Base-by-base conservation (phyloP, 208 protist species). In the Acanthamoeba polyphaga region DNA sequence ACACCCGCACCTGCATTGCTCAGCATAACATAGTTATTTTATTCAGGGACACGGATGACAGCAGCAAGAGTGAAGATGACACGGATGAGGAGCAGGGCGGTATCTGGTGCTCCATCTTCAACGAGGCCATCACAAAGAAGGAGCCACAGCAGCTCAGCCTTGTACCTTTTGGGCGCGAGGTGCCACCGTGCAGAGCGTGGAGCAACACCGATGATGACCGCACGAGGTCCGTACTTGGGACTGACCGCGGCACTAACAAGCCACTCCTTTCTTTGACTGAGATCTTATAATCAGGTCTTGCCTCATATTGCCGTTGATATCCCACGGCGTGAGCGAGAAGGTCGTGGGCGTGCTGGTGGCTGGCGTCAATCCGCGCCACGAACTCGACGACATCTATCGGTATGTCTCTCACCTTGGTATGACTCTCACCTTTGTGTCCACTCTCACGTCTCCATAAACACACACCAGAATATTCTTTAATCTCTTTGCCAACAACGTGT, bases 321-420 rank as follows among this genome's bases (percentile, higher is more conserved):
- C 58, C 5, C 27, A 51, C 46, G 66, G 29, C 12, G 2, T 6
- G 6, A 29, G 4, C 12, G 58, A 46, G 51, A 92, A 76, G 64
- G 58, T 92, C 2, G 58, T 92, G 1, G 87, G 87, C 27, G 19
- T 92, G 12, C 19, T 92, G 24, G 66, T 92, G 1, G 87, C 87
- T 13, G 87, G 87, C 46, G 87, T 92, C 29, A 92, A 92, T 27
- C 87, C 87, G 24, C 38, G 46, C 10, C 60, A 76, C 43, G 62
- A 70, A 8, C 66, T 92, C 9, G 60, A 92, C 62, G 87, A 70
- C 38, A 70, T 53, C 13, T 92, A 92, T 32, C 12, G 53, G 87
- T 76, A 58, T 24, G 58, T 91, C 9, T 10, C 27, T 43, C 38
- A 43, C 38, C 38, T 46, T 53, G 8, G 19, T 32, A 10, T 80